A percentile compares a stretch with the other conserved stretches of the same genome.
phyloP scores from a whole-genome alignment of 345 rosid species.

The Dipteronia dyeriana region DNA sequence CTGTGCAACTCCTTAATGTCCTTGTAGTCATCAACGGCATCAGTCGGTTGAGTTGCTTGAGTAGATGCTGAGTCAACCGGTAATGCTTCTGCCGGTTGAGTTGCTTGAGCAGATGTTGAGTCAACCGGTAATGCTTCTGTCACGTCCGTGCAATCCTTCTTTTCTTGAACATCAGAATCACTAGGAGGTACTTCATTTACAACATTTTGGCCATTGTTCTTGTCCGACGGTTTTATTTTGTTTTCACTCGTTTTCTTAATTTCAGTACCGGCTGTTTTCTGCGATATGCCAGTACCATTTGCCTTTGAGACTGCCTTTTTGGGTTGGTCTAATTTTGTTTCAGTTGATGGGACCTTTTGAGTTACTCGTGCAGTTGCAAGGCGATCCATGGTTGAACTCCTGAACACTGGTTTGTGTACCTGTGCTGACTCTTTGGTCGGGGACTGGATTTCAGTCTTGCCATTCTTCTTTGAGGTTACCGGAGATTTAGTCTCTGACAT shows the following conservation, averaged over 20 bases:
- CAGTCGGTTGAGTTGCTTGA: conserved; percentile 31
- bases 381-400: conserved; percentile 87
- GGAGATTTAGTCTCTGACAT: conserved; percentile 33
- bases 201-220: conserved; percentile 29
- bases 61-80: conserved; percentile 26
- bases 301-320: conserved; percentile 44
- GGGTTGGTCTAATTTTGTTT: conserved; percentile 45
- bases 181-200: conserved; percentile 26
- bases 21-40: conserved; percentile 45
- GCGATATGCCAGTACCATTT: conserved; percentile 32
- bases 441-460: conserved; percentile 38
- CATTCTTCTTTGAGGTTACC: conserved; percentile 33
- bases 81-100: conserved; percentile 27
- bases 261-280: conserved; percentile 36
- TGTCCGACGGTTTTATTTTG: conserved; percentile 41
- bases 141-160: conserved; percentile 40
- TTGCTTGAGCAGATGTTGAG: conserved; percentile 26
- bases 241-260: conserved; percentile 39
- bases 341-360: conserved; percentile 42
- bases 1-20: conserved; percentile 63
- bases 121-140: conserved; percentile 25
- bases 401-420: conserved; percentile 51
- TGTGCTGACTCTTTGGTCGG: conserved; percentile 44
- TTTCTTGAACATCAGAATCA: conserved; percentile 40
- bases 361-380: conserved; percentile 66